These are phyloP conservation scores for Fusarium sambucinum DNA, from an alignment of 2,329 filamentous ascomycete species.

Conservation along the genomic window DNA sequence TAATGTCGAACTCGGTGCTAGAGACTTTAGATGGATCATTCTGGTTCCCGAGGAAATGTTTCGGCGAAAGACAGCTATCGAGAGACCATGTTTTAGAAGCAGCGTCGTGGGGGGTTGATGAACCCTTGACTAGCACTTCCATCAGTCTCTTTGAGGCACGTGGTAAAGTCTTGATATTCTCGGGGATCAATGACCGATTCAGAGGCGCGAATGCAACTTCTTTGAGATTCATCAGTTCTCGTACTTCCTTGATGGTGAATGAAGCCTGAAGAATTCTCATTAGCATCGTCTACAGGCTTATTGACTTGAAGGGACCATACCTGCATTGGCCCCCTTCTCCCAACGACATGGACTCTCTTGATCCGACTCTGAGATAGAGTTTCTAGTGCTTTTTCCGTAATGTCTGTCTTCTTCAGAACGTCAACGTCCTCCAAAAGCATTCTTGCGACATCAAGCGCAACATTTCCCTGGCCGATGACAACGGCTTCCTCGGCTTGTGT, in stretches of 20 bases:
- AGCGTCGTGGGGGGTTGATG: conserved; percentile 60
- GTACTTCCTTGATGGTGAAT: conserved; percentile 94
- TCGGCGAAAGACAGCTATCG: conserved; percentile 85
- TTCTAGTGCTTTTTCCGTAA: conserved; percentile 85
- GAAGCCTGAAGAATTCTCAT: conserved; percentile 69
- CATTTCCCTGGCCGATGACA: conserved; percentile 94
- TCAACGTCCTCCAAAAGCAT: conserved; percentile 85
- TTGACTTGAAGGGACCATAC: conserved; percentile 57
- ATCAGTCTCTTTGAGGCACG: conserved; percentile 81
- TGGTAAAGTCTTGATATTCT: conserved; percentile 75
- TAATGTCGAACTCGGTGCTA: conserved; percentile 75
- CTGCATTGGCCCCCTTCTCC: conserved; percentile 89
- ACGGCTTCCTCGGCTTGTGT: conserved; percentile 83
- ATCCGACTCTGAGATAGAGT: conserved; percentile 78
- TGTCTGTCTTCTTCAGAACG: conserved; percentile 83
- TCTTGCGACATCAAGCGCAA: conserved; percentile 91
- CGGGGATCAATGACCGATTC: conserved; percentile 73
- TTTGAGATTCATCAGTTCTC: conserved; percentile 85
- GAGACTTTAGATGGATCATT: conserved; percentile 65
- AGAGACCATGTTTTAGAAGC: conserved; percentile 82
- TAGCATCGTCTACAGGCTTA: not conserved
- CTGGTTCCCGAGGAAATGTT: conserved; percentile 69
- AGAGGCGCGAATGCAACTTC: conserved; percentile 78
- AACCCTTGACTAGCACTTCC: conserved; percentile 84
- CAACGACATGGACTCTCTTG: conserved; percentile 86